Conservation (phyloP, 192 early-diverging fungal genomes). For the Dimargaris verticillata region DNA sequence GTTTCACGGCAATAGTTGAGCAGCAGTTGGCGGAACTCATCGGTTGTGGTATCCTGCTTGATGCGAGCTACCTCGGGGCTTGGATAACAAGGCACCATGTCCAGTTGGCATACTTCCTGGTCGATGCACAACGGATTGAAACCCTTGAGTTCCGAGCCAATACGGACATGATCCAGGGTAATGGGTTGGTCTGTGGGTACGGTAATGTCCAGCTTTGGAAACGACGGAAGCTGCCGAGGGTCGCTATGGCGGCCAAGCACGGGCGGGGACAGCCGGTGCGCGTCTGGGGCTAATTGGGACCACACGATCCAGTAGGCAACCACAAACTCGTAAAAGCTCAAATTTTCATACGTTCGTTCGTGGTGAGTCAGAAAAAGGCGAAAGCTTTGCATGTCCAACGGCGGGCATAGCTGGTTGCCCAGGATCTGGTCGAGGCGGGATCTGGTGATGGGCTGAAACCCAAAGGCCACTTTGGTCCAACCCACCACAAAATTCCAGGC, state of each 20-base stretch:
- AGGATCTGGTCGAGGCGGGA: background rate
- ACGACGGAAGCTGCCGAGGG: background rate
- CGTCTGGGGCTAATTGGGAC: background rate
- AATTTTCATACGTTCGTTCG: constrained; percentile 4
- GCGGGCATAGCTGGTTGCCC: constrained; percentile 7
- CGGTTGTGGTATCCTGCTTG: background rate
- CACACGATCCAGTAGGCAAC: constrained; percentile 10
- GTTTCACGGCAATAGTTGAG: background rate
- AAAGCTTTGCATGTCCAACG: constrained; percentile 1
- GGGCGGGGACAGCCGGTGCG: background rate
- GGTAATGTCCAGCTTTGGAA: background rate
- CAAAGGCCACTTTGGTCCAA: background rate
- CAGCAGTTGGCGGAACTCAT: background rate
- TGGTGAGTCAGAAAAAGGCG: constrained; percentile 3
- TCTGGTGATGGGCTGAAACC: background rate
- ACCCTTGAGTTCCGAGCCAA: background rate
- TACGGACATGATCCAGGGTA: background rate
- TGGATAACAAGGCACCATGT: background rate
- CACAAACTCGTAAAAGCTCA: constrained; percentile 7
- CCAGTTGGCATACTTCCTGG: background rate
- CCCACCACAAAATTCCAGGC: too few species aligned
- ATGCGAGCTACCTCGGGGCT: background rate
- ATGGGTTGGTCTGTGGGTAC: background rate
- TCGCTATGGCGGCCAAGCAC: background rate
- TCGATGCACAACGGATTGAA: background rate